Base-by-base conservation (phyloP, 345 rosid species). In the Conringia planisiliqua region DNA sequence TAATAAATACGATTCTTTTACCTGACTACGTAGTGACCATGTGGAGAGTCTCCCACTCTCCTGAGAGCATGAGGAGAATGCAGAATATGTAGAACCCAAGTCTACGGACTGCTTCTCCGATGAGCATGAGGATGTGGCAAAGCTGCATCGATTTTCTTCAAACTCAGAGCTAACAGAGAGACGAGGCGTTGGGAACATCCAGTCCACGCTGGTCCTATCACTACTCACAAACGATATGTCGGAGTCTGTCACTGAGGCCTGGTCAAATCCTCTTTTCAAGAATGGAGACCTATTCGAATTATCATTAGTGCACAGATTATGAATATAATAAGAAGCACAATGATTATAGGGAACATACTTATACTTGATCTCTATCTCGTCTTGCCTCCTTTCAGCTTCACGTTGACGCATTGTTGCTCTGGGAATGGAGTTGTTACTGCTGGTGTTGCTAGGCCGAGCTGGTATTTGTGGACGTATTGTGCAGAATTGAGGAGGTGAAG, bases 191-290 rank as follows among this genome's bases (percentile, higher is more conserved):
- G 60, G 73, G 24, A 59, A 71, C 65, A 60, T 27, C 14, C 38
- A 44, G 17, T 82, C 84, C 4, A 63, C 46, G 60, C 82, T 79
- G 52, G 77, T 81, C 61, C 85, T 81, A 55, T 79, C 85, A 69
- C 78, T 83, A 79, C 85, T 83, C 2, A 65, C 75, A 59, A 60
- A 74, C 6, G 86, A 71, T 61, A 72, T 75, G 62, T 85, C 86
- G 0, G 75, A 64, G 18, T 66, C 54, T 38, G 79, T 69, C 62
- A 51, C 26, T 42, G 75, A 83, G 51, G 51, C 79, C 59, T 27
- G 82, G 68, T 80, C 76, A 38, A 58, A 36, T 60, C 22, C 63
- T 62, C 56, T 54, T 68, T 46, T 75, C 60, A 39, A 3, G 59
- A 36, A 50, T 11, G 68, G 60, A 57, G 18, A 56, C 72, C 72